Evolutionary conservation across 75 land plant species (phyloP).

Genomic region (Pseudotsuga menziesii): DNA sequence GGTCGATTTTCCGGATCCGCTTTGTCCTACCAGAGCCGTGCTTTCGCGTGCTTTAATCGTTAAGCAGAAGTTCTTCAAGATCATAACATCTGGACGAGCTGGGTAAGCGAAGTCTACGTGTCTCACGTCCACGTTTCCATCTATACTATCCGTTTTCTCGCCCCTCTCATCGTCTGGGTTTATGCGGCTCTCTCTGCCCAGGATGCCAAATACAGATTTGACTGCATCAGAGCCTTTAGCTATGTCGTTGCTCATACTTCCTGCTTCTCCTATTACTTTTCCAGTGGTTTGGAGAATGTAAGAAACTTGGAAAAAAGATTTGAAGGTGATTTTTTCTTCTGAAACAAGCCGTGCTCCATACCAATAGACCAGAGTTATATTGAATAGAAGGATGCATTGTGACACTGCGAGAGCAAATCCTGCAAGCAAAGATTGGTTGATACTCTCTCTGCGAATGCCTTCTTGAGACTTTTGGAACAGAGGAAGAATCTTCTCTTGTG

Average conservation of each 20-base stretch:
- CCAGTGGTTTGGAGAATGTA: constrained; percentile 74
- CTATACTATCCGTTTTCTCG: constrained; percentile 25
- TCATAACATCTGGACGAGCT: constrained; percentile 45
- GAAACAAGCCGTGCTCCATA: constrained; percentile 62
- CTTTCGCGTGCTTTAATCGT: constrained; percentile 47
- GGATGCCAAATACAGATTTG: constrained; percentile 55
- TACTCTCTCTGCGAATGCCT: constrained; percentile 32
- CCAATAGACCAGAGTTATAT: constrained; percentile 72
- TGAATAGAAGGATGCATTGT: constrained; percentile 36
- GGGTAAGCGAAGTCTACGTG: constrained; percentile 77
- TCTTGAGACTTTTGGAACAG: constrained; percentile 46
- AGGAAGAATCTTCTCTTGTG: constrained; percentile 48
- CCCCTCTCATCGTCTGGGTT: constrained; percentile 54
- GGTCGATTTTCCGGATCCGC: constrained; percentile 86
- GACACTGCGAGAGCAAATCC: constrained; percentile 61
- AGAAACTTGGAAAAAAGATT: constrained; percentile 58
- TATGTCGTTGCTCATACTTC: constrained; percentile 70
- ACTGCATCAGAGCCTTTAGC: constrained; percentile 60
- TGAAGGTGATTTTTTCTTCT: constrained; percentile 31
- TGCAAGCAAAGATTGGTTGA: constrained; percentile 53
- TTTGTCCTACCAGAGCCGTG: constrained; percentile 70
- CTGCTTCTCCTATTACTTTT: constrained; percentile 75
- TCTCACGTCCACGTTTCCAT: constrained; percentile 42
- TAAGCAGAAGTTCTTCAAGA: constrained; percentile 50
- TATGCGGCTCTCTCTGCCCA: constrained; percentile 52